Conservation (phyloP, 1,284 basidiomycete genomes). For the Sparassis latifolia region DNA sequence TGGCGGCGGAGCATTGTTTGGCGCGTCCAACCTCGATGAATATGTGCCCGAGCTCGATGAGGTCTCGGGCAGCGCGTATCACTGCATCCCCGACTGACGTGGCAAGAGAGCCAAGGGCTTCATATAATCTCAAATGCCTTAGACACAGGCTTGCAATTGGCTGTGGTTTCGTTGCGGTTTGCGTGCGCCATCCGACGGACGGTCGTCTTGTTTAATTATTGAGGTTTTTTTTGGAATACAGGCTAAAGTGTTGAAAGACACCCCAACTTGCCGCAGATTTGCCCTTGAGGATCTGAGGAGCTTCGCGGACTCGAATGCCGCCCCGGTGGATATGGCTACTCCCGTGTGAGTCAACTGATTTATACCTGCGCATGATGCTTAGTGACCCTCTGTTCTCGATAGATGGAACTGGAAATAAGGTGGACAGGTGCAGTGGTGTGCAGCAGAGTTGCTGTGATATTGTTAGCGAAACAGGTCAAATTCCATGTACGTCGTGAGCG, state of each 20-base stretch:
- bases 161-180: background rate
- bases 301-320: background rate
- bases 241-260: background rate
- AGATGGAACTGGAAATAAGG: background rate
- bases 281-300: background rate
- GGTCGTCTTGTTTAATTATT: background rate
- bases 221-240: background rate
- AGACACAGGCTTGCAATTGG: background rate
- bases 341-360: no score
- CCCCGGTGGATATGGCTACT: no score
- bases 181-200: background rate
- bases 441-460: no score
- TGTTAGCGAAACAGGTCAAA: no score
- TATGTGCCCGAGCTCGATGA: conserved; percentile 1
- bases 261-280: background rate
- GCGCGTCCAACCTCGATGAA: background rate
- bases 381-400: background rate
- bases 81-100: background rate
- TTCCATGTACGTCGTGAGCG: no score
- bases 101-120: background rate
- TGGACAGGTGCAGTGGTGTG: background rate
- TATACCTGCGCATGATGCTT: background rate
- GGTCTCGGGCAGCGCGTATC: background rate
- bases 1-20: background rate
- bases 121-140: background rate